Conservation (phyloP, 306 rosid species). For the Delonix regia region DNA sequence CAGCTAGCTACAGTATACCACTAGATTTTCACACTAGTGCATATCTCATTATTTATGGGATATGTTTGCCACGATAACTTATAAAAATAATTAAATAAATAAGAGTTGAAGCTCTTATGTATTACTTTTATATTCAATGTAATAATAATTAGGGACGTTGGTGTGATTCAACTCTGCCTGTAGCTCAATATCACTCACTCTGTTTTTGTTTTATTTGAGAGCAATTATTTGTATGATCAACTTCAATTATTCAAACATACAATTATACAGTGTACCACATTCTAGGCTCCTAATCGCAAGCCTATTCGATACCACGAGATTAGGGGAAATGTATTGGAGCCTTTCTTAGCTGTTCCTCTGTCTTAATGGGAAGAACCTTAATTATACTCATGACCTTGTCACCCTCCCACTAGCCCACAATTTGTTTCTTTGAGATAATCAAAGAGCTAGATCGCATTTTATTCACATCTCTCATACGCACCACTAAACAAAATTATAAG, state of each 20-base stretch:
- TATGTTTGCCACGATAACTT: not conserved
- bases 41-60: not conserved
- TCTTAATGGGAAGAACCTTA: constrained; percentile 3
- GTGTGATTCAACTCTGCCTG: not conserved
- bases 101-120: not conserved
- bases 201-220: not conserved
- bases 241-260: constrained; percentile 18
- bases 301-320: not conserved
- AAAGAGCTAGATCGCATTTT: too few relatives aligned
- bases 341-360: constrained; percentile 1
- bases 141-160: not conserved
- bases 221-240: not conserved
- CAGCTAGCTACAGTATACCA: too few relatives aligned
- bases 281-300: not conserved
- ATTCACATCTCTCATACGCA: not conserved
- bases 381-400: constrained; percentile 7
- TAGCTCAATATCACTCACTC: not conserved
- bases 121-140: not conserved
- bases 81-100: not conserved
- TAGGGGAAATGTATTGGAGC: not conserved
- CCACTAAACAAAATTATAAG: too few relatives aligned
- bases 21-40: not conserved
- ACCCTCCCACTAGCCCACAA: not conserved
- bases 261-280: not conserved
- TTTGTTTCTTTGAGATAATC: too few relatives aligned